Conservation (phyloP, 805 yeast genomes). For the Teunomyces pallodes region DNA sequence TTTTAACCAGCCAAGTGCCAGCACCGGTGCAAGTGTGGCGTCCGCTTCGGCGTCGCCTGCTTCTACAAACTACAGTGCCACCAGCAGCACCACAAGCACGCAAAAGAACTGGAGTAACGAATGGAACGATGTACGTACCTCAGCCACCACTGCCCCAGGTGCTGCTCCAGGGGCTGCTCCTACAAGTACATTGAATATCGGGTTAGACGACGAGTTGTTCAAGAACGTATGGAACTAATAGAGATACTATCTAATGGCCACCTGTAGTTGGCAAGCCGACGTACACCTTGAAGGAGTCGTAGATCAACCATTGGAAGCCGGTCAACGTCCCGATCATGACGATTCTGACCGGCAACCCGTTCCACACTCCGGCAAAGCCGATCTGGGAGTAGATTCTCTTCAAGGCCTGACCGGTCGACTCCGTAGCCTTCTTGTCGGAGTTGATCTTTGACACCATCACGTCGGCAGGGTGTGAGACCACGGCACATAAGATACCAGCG, state of each 20-base stretch:
- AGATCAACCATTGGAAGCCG: constrained; percentile 94
- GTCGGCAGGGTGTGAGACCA: constrained; percentile 98
- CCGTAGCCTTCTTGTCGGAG: constrained; percentile 62
- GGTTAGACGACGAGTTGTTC: constrained; percentile 61
- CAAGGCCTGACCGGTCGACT: constrained; percentile 65
- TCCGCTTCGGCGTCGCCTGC: neutral
- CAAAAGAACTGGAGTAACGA: constrained; percentile 27
- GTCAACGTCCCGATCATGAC: constrained; percentile 97
- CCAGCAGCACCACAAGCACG: constrained; percentile 5
- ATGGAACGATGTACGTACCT: constrained; percentile 28
- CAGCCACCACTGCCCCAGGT: constrained; percentile 9
- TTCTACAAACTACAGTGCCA: neutral
- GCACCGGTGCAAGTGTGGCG: neutral
- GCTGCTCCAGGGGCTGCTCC: constrained; percentile 12
- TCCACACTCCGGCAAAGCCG: constrained; percentile 92
- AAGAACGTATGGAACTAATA: constrained; percentile 63
- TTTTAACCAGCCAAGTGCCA: constrained; percentile 7
- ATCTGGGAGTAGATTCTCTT: constrained; percentile 73
- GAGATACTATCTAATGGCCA: constrained; percentile 22
- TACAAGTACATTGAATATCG: constrained; percentile 7
- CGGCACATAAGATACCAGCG: constrained; percentile 96
- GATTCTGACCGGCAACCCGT: constrained; percentile 90
- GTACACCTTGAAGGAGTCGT: constrained; percentile 93
- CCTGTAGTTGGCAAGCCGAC: constrained; percentile 96
- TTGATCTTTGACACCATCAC: constrained; percentile 95